Percentiles rank a stretch among this genome's conserved stretches.
Conservation (phyloP, 495 filamentous ascomycete genomes). For the Penicillium diatomitis region DNA sequence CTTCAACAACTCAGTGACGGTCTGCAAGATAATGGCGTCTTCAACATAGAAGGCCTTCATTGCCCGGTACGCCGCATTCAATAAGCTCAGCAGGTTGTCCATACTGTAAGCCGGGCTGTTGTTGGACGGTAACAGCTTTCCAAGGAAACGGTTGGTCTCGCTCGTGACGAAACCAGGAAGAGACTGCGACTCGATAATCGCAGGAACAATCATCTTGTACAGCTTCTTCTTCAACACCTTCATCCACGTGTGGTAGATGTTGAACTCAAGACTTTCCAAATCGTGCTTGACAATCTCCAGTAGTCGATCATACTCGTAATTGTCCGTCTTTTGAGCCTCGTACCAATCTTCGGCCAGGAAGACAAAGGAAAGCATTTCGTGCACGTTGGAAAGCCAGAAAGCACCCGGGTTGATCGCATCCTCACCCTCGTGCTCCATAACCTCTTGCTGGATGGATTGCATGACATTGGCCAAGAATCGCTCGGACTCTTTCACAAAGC, state of each 20-base stretch:
- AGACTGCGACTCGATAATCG: conserved; percentile 98
- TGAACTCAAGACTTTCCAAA: conserved; percentile 96
- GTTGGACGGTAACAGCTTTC: conserved; percentile 85
- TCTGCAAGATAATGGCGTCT: conserved; percentile 90
- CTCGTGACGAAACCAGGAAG: conserved; percentile 97
- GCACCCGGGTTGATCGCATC: conserved; percentile 95
- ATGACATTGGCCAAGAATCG: conserved; percentile 98
- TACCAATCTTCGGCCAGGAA: conserved; percentile 99
- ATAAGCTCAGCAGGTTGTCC: conserved; percentile 92
- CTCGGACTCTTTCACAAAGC: conserved; percentile 98
- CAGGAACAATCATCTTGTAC: conserved; percentile 98
- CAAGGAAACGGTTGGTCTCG: conserved; percentile 94
- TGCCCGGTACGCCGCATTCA: conserved; percentile 95
- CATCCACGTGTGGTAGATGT: conserved; percentile 99
- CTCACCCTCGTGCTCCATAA: conserved; percentile 97
- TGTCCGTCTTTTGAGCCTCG: conserved; percentile 97
- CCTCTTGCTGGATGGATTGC: conserved; percentile 98
- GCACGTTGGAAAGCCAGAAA: conserved; percentile 99
- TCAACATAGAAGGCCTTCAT: conserved; percentile 98
- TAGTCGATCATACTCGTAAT: conserved; percentile 96
- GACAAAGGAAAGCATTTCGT: conserved; percentile 99
- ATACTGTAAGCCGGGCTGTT: conserved; percentile 91
- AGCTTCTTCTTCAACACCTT: conserved; percentile 99
- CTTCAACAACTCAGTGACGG: conserved; percentile 84
- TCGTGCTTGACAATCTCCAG: conserved; percentile 99